Evolutionary conservation across 345 rosid genomes (phyloP).

Genomic region (Citrus australasica): DNA sequence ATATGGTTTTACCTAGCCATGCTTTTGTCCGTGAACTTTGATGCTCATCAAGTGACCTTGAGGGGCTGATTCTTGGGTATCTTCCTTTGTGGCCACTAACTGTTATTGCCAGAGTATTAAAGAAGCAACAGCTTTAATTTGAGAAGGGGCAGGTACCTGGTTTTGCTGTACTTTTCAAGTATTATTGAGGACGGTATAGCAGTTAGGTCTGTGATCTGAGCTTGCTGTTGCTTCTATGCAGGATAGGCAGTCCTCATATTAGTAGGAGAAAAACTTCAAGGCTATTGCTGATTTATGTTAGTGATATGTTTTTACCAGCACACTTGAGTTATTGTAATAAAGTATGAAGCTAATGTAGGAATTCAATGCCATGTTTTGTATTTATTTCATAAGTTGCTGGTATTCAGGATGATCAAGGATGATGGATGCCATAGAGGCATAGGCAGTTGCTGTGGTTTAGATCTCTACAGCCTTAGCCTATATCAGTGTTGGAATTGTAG

Average conservation of each 20-base stretch:
- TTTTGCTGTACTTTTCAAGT: background rate
- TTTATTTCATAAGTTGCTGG: background rate
- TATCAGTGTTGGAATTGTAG: background rate
- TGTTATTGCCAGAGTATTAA: background rate
- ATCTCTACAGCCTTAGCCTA: background rate
- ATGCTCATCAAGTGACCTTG: background rate
- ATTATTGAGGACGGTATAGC: background rate
- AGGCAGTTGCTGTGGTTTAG: background rate
- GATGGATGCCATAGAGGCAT: background rate
- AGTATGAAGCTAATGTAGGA: background rate
- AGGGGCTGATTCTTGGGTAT: background rate
- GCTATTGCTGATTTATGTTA: background rate
- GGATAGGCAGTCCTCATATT: background rate
- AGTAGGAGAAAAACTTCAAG: background rate
- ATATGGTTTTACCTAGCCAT: background rate
- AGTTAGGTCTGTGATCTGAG: background rate
- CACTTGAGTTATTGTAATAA: background rate
- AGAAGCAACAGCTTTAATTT: background rate
- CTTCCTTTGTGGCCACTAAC: background rate
- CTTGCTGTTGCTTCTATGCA: background rate
- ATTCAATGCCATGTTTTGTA: background rate
- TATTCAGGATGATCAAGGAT: background rate
- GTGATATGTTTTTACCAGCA: background rate
- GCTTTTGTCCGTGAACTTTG: background rate
- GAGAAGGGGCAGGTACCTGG: background rate